Conservation (phyloP, 73 alveolate genomes). For the Stentor roeselii region DNA sequence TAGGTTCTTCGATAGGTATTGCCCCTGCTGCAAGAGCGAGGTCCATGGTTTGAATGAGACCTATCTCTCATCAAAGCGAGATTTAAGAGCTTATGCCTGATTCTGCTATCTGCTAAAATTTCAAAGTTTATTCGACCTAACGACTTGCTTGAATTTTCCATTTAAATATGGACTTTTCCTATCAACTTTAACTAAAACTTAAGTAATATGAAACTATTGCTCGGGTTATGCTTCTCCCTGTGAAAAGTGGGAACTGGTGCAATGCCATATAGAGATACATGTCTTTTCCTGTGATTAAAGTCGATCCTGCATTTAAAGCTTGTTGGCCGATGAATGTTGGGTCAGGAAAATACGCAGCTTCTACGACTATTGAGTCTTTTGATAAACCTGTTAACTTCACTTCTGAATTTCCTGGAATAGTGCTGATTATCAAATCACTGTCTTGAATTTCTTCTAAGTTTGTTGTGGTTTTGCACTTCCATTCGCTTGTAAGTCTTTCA, state of each 20-base stretch:
- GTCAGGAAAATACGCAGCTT: constrained; percentile 16
- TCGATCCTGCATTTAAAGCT: background rate
- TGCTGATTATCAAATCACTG: background rate
- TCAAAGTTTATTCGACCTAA: too few species aligned
- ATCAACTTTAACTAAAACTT: too few species aligned
- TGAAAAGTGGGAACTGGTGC: background rate
- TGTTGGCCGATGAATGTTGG: background rate
- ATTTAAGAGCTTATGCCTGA: too few species aligned
- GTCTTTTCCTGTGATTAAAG: background rate
- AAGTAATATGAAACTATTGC: background rate
- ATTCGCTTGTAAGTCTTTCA: background rate
- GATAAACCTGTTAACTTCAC: background rate
- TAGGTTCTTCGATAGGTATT: too few species aligned
- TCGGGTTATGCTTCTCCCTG: background rate
- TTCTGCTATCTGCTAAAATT: too few species aligned
- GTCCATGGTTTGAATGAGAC: too few species aligned
- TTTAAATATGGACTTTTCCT: too few species aligned
- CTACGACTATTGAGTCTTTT: background rate
- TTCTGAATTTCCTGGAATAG: constrained; percentile 18
- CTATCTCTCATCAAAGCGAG: too few species aligned
- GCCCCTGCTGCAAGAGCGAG: too few species aligned
- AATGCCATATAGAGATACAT: background rate
- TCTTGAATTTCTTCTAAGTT: background rate
- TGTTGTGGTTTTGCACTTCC: background rate
- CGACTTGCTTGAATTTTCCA: too few species aligned